These are phyloP conservation scores for Samsoniella hepiali DNA, from an alignment of 2,329 filamentous ascomycete species.

Conservation along the genomic window DNA sequence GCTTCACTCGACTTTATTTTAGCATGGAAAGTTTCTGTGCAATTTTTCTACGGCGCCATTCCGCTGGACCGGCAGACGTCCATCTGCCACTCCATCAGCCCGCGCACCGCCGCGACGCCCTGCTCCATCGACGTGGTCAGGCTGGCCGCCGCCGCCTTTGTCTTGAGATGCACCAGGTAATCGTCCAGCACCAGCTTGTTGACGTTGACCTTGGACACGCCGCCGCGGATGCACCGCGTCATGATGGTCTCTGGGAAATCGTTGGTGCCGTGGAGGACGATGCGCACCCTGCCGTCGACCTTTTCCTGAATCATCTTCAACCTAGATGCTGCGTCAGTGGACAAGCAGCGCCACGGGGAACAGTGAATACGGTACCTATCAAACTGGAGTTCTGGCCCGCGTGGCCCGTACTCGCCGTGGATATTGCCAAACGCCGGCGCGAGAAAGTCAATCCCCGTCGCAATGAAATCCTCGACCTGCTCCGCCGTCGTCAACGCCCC, in stretches of 20 bases:
- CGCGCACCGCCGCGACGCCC: conserved; percentile 41
- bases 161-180: conserved; percentile 1
- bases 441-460: conserved; percentile 70
- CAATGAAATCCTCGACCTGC: conserved; percentile 67
- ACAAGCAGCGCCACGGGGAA: not conserved
- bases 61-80: conserved; percentile 44
- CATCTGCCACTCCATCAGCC: conserved; percentile 46
- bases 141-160: conserved; percentile 33
- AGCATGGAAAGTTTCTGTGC: not conserved
- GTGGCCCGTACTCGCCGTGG: conserved; percentile 65
- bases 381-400: conserved; percentile 8
- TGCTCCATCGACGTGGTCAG: conserved; percentile 43
- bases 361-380: not conserved
- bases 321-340: not conserved
- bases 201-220: conserved; percentile 51
- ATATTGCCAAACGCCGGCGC: conserved; percentile 76
- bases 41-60: conserved; percentile 30
- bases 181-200: conserved; percentile 31
- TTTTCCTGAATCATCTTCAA: not conserved
- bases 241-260: not conserved
- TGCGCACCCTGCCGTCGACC: not conserved
- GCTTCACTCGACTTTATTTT: too few species aligned
- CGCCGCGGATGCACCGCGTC: not conserved
- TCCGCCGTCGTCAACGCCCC: conserved; percentile 61
- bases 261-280: conserved; percentile 8